Evolutionary conservation across 129 eudicot genomes (phyloP).

Genomic region (Kitagawia praeruptora): DNA sequence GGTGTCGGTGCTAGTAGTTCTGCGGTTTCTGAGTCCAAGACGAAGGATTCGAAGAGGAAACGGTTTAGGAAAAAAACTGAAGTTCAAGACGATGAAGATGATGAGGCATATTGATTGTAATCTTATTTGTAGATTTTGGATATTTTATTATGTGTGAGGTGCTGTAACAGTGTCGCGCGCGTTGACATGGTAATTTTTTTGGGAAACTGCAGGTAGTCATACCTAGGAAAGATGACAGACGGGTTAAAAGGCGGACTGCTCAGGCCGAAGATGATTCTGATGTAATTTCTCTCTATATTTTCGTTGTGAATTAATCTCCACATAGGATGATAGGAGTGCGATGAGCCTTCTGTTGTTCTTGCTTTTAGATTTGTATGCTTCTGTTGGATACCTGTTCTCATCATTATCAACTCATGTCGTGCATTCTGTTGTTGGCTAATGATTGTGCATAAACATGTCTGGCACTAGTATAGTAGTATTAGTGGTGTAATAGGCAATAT

Average conservation of each 20-base stretch:
- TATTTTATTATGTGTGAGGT: slow-evolving; percentile 34
- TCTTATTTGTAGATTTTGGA: slow-evolving; percentile 22
- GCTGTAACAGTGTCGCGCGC: slow-evolving; percentile 19
- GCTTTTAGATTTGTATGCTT: neutral
- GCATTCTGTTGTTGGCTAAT: neutral
- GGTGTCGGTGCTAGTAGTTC: slow-evolving; percentile 16
- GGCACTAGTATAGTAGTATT: neutral
- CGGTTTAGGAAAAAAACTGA: slow-evolving; percentile 73
- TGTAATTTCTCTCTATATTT: slow-evolving; percentile 25
- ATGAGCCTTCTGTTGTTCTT: neutral
- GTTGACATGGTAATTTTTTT: slow-evolving; percentile 23
- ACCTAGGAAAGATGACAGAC: slow-evolving; percentile 38
- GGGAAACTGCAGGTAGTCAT: slow-evolving; percentile 40
- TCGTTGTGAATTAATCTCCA: neutral
- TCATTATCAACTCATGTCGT: neutral
- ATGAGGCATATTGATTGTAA: slow-evolving; percentile 56
- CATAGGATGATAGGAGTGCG: neutral
- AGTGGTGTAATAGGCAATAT: neutral
- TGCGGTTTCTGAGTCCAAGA: slow-evolving; percentile 30
- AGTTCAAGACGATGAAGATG: slow-evolving; percentile 63
- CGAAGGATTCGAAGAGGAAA: slow-evolving; percentile 41
- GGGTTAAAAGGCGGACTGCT: slow-evolving; percentile 45
- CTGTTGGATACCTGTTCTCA: neutral
- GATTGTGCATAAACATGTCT: neutral
- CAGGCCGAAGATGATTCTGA: slow-evolving; percentile 57